These are phyloP conservation scores for Pythium monospermum DNA, from an alignment of 352 stramenopile species.

Conservation along the genomic window DNA sequence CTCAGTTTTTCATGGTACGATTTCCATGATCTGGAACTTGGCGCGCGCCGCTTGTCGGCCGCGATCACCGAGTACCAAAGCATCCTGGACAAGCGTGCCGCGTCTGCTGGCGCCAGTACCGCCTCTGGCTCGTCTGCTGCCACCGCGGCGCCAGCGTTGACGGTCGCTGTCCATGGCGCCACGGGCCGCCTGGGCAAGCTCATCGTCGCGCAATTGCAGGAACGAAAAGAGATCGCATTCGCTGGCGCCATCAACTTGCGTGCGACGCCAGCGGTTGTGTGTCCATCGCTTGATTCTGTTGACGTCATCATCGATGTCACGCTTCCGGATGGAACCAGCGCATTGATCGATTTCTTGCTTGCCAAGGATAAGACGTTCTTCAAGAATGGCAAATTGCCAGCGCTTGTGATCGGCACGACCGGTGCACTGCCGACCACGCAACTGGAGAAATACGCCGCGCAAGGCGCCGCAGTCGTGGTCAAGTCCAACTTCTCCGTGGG, in stretches of 20 bases:
- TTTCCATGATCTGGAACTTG: slow-evolving; percentile 67
- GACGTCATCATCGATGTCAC: slow-evolving; percentile 81
- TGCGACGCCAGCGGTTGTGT: slow-evolving; percentile 24
- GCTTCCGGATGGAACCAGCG: slow-evolving; percentile 62
- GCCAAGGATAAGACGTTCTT: slow-evolving; percentile 44
- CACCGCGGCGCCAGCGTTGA: slow-evolving; percentile 20
- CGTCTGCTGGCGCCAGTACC: slow-evolving; percentile 23
- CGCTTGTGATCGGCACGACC: slow-evolving; percentile 76
- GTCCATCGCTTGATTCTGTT: slow-evolving; percentile 35
- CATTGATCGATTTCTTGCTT: slow-evolving; percentile 50
- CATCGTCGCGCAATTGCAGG: slow-evolving; percentile 59
- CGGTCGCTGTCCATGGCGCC: slow-evolving; percentile 68
- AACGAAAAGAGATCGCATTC: slow-evolving; percentile 40
- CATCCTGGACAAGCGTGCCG: slow-evolving; percentile 24
- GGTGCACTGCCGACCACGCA: slow-evolving; percentile 47
- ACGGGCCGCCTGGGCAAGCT: slow-evolving; percentile 62
- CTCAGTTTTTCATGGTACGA: slow-evolving; percentile 89
- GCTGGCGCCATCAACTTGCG: slow-evolving; percentile 61
- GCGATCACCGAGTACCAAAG: slow-evolving; percentile 62
- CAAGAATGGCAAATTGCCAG: slow-evolving; percentile 63
- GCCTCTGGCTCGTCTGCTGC: slow-evolving; percentile 13
- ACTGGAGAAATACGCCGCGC: slow-evolving; percentile 56
- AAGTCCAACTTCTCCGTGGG: slow-evolving; percentile 85
- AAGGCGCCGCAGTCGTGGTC: slow-evolving; percentile 50
- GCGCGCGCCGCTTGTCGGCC: slow-evolving; percentile 61